A percentile compares a stretch with the other conserved stretches of the same genome.
phyloP scores from a whole-genome alignment of 2,329 filamentous ascomycete species.

The Aureobasidium namibiae region DNA sequence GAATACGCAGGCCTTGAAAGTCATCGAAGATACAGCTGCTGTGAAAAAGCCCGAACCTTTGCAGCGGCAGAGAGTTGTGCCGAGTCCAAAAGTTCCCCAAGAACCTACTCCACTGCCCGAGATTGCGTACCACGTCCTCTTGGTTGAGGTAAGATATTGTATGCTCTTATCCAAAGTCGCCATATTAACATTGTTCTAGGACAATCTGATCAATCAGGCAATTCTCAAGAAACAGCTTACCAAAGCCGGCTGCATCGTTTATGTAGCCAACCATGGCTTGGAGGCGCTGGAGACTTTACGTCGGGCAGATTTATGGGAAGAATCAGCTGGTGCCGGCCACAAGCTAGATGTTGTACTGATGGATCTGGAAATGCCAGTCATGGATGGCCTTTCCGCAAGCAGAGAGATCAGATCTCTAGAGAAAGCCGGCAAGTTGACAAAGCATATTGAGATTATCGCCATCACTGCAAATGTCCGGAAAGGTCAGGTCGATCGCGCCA shows the following conservation, averaged over 20 bases:
- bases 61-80: not conserved
- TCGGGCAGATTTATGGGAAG: slow-evolving; percentile 10
- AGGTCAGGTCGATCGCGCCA: slow-evolving; percentile 17
- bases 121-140: slow-evolving; percentile 27
- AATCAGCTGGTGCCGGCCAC: not conserved
- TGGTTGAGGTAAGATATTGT: not conserved
- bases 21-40: not conserved
- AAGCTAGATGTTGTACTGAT: slow-evolving; percentile 53
- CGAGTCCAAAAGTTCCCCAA: not conserved
- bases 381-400: slow-evolving; percentile 22
- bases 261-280: slow-evolving; percentile 20
- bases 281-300: slow-evolving; percentile 22
- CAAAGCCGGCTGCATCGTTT: slow-evolving; percentile 19
- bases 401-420: slow-evolving; percentile 21
- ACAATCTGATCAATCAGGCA: slow-evolving; percentile 25
- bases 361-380: slow-evolving; percentile 61
- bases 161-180: not conserved
- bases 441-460: slow-evolving; percentile 21
- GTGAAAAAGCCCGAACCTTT: not conserved
- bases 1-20: not conserved
- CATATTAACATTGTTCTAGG: slow-evolving; percentile 18
- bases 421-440: slow-evolving; percentile 11
- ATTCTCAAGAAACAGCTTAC: slow-evolving; percentile 21
- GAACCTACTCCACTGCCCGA: not conserved
- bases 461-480: slow-evolving; percentile 24